Evolutionary conservation across 352 stramenopile genomes (phyloP).

Genomic region (Globisporangium spinosum): DNA sequence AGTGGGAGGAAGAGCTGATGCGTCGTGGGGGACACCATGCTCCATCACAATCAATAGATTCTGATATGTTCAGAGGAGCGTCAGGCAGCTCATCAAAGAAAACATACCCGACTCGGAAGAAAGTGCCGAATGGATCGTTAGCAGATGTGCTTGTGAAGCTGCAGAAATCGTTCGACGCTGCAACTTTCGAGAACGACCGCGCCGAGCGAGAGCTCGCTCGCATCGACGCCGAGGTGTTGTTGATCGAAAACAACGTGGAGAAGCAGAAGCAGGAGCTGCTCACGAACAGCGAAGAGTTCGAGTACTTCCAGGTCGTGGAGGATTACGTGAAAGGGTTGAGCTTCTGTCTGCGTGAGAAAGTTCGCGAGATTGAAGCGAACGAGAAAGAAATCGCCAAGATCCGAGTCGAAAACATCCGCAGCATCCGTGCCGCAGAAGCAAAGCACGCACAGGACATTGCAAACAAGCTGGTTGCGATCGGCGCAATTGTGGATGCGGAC

Average conservation of each 20-base stretch:
- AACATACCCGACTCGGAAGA: constrained; percentile 50
- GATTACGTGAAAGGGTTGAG: constrained; percentile 71
- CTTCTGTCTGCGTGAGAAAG: constrained; percentile 71
- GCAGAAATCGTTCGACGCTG: constrained; percentile 43
- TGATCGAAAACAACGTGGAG: constrained; percentile 38
- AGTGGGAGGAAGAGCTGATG: constrained; percentile 80
- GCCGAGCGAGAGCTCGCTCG: constrained; percentile 43
- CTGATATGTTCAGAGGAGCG: neutral
- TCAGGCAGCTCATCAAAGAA: constrained; percentile 2
- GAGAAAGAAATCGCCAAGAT: constrained; percentile 29
- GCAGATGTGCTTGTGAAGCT: constrained; percentile 48
- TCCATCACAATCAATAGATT: neutral
- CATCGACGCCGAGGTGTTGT: constrained; percentile 44
- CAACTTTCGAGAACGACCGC: constrained; percentile 42
- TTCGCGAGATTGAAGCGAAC: constrained; percentile 43
- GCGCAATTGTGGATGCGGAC: constrained; percentile 2
- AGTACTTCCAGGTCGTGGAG: constrained; percentile 76
- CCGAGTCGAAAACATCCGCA: constrained; percentile 14
- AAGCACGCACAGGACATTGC: constrained; percentile 3
- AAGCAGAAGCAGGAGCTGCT: constrained; percentile 50
- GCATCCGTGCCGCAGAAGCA: constrained; percentile 13
- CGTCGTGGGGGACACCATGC: constrained; percentile 51
- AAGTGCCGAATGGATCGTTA: constrained; percentile 43
- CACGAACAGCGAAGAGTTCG: constrained; percentile 60
- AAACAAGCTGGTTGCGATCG: neutral